phyloP scores from a whole-genome alignment of 257 asterid genomes.

The Cynanchum wilfordii region DNA sequence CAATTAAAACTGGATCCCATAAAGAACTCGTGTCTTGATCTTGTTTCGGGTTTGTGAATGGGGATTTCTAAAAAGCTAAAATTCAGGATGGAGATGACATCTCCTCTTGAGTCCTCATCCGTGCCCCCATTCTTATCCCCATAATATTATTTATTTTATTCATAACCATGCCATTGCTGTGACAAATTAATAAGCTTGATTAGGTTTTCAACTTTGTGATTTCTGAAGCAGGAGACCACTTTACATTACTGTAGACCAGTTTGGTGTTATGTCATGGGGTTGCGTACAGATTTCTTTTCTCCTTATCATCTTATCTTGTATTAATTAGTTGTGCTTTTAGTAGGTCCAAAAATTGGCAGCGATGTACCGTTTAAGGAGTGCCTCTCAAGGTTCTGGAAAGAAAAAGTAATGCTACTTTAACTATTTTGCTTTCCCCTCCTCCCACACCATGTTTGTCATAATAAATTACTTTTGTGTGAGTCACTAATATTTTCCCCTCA shows the following conservation, averaged over 20 bases:
- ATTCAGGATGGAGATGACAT: too few relatives aligned
- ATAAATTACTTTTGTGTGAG: not conserved
- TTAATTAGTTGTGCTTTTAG: not conserved
- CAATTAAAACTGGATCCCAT: too few relatives aligned
- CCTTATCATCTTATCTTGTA: not conserved
- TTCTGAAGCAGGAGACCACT: not conserved
- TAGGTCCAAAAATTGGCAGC: slow-evolving; percentile 80
- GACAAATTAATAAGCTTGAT: too few relatives aligned
- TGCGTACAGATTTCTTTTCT: not conserved
- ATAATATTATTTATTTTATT: too few relatives aligned
- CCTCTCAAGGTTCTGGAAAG: slow-evolving; percentile 78
- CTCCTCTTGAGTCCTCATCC: too few relatives aligned
- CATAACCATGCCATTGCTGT: too few relatives aligned
- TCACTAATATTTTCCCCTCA: slow-evolving; percentile 12
- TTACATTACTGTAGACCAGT: not conserved
- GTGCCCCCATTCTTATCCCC: too few relatives aligned
- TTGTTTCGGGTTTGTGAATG: too few relatives aligned
- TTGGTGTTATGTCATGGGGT: not conserved
- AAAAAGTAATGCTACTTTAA: slow-evolving; percentile 51
- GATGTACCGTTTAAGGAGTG: slow-evolving; percentile 68
- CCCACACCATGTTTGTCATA: not conserved
- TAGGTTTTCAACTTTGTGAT: not conserved
- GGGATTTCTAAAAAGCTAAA: too few relatives aligned
- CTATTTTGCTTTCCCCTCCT: not conserved
- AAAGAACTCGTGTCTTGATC: too few relatives aligned